These are phyloP conservation scores for Globisporangium nodosum DNA, from an alignment of 352 stramenopile genomes.

Conservation along the genomic window DNA sequence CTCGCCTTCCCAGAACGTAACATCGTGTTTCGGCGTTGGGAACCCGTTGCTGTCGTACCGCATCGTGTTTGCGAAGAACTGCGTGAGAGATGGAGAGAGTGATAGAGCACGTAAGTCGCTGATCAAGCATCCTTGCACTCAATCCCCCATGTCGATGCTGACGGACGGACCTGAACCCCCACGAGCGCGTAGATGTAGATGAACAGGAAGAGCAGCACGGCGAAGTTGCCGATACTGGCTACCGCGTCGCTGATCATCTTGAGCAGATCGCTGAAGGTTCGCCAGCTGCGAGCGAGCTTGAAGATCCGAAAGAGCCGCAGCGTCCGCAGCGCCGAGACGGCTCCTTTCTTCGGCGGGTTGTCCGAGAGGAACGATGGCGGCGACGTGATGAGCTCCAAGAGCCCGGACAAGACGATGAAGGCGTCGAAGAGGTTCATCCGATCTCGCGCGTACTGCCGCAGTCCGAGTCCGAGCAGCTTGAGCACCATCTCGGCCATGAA, in stretches of 20 bases:
- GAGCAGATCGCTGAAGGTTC: constrained; percentile 88
- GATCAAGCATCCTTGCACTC: neutral
- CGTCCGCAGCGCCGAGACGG: constrained; percentile 80
- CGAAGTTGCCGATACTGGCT: constrained; percentile 93
- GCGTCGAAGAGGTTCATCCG: constrained; percentile 84
- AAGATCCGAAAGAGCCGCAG: constrained; percentile 92
- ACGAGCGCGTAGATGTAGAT: constrained; percentile 94
- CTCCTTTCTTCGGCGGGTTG: constrained; percentile 46
- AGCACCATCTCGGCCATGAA: constrained; percentile 76
- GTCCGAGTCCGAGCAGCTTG: constrained; percentile 82
- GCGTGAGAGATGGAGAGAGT: neutral
- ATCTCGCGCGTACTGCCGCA: constrained; percentile 65
- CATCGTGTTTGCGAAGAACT: constrained; percentile 94
- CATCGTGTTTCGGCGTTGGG: constrained; percentile 28
- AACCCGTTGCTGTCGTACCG: constrained; percentile 86
- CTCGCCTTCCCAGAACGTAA: constrained; percentile 58
- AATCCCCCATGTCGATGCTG: neutral
- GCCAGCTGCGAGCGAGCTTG: constrained; percentile 92
- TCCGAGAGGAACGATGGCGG: constrained; percentile 69
- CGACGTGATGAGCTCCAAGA: constrained; percentile 62
- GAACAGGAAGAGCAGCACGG: constrained; percentile 92
- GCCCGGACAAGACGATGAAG: constrained; percentile 75
- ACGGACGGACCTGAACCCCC: constrained; percentile 64
- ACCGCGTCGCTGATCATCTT: constrained; percentile 87
- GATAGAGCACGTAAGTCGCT: too few relatives aligned